These are phyloP conservation scores for Botryotinia calthae DNA, from an alignment of 2,329 filamentous ascomycete species.

Conservation along the genomic window DNA sequence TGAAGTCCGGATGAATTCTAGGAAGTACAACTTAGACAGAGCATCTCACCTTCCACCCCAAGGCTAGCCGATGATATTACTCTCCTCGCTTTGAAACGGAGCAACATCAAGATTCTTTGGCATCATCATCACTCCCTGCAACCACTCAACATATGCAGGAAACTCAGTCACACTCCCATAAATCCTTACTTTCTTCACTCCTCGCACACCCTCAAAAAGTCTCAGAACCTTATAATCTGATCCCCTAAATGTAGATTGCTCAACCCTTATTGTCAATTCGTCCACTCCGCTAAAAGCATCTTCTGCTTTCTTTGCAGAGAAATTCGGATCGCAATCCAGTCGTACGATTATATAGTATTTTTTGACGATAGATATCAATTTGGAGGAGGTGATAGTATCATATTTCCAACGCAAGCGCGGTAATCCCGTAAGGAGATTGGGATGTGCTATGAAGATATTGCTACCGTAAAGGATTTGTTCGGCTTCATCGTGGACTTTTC, in stretches of 20 bases:
- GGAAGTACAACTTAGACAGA: neutral
- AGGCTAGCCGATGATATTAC: neutral
- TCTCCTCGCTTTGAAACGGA: neutral
- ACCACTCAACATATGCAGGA: conserved; percentile 35
- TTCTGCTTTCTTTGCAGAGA: conserved; percentile 41
- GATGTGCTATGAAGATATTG: conserved; percentile 51
- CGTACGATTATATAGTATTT: conserved; percentile 47
- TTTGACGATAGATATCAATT: conserved; percentile 40
- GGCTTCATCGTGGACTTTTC: conserved; percentile 30
- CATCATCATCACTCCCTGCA: conserved; percentile 32
- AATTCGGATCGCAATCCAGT: conserved; percentile 50
- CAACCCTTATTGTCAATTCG: conserved; percentile 49
- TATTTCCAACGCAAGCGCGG: conserved; percentile 43
- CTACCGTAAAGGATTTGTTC: conserved; percentile 47
- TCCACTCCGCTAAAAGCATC: conserved; percentile 47
- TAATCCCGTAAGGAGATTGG: conserved; percentile 44
- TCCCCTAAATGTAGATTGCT: conserved; percentile 46
- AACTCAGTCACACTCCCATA: conserved; percentile 35
- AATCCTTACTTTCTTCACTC: conserved; percentile 45
- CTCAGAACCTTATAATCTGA: conserved; percentile 44
- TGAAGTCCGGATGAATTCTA: neutral
- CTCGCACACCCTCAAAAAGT: conserved; percentile 47
- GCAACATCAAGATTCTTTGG: conserved; percentile 15
- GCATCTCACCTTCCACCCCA: neutral
- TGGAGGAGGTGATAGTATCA: conserved; percentile 39